Evolutionary conservation across 352 stramenopile species (phyloP).

Genomic region (Blastocystis sp.): DNA sequence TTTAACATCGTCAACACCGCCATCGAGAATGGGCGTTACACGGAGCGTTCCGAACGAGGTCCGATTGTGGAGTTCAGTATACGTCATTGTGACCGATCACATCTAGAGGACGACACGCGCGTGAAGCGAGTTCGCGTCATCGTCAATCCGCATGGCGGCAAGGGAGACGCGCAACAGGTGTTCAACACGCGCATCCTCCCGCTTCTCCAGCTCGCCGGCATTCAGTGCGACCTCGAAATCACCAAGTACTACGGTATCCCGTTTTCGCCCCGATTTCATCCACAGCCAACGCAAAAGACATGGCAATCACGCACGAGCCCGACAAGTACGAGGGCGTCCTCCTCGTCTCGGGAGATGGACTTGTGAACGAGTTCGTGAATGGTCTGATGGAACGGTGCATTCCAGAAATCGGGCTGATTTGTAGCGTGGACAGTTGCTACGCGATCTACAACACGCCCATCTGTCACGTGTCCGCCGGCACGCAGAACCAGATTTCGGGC

Average conservation of each 20-base stretch:
- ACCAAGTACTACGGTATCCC: slow-evolving; percentile 64
- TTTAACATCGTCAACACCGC: slow-evolving; percentile 61
- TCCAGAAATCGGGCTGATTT: background rate
- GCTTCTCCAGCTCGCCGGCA: slow-evolving; percentile 62
- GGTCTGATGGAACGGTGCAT: slow-evolving; percentile 54
- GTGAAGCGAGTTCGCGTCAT: slow-evolving; percentile 65
- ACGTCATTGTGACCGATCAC: background rate
- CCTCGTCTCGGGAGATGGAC: slow-evolving; percentile 57
- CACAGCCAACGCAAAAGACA: slow-evolving; percentile 60
- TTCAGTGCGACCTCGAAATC: slow-evolving; percentile 73
- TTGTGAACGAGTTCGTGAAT: slow-evolving; percentile 73
- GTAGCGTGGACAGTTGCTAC: slow-evolving; percentile 68
- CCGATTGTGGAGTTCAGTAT: slow-evolving; percentile 64
- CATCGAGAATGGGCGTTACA: slow-evolving; percentile 43
- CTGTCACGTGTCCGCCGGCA: slow-evolving; percentile 68
- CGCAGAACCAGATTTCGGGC: slow-evolving; percentile 70
- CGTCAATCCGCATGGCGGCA: slow-evolving; percentile 61
- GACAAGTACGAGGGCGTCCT: slow-evolving; percentile 72
- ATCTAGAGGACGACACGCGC: slow-evolving; percentile 45
- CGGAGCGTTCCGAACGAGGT: slow-evolving; percentile 15
- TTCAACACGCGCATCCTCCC: slow-evolving; percentile 71
- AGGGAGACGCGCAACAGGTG: slow-evolving; percentile 58
- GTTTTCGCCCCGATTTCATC: background rate
- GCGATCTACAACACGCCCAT: slow-evolving; percentile 72
- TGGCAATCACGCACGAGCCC: slow-evolving; percentile 65